Percentiles rank a stretch among this genome's conserved stretches.
These are phyloP conservation scores for Spatholobus suberectus DNA, from an alignment of 306 rosid species.

Conservation along the genomic window DNA sequence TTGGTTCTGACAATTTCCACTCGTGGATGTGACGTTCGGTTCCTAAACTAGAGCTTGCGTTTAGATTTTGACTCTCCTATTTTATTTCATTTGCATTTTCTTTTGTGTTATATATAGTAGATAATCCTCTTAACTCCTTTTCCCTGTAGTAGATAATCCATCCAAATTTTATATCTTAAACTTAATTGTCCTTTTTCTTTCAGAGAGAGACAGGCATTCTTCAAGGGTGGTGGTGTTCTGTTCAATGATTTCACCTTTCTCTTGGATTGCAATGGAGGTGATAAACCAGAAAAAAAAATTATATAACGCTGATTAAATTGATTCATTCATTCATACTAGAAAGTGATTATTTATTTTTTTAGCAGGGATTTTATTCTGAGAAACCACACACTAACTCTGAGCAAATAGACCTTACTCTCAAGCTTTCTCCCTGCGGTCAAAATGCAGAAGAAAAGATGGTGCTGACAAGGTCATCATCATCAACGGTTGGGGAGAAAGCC, in stretches of 20 bases:
- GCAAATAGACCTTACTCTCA: slow-evolving; percentile 39
- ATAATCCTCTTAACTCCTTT: not conserved
- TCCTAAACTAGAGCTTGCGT: not conserved
- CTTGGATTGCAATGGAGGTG: slow-evolving; percentile 48
- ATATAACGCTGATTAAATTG: not conserved
- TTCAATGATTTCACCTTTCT: slow-evolving; percentile 14
- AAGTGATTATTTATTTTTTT: not conserved
- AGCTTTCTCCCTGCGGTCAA: slow-evolving; percentile 42
- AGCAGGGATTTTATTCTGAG: slow-evolving; percentile 21
- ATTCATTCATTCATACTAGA: not conserved
- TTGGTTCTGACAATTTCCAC: not conserved
- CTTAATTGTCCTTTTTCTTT: not conserved
- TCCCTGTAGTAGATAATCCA: not conserved
- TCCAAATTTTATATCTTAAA: too few species aligned
- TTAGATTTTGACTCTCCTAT: not conserved
- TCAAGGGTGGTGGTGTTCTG: not conserved
- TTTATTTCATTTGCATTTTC: not conserved
- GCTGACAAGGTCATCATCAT: slow-evolving; percentile 29
- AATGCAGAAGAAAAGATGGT: slow-evolving; percentile 22
- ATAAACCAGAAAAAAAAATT: not conserved
- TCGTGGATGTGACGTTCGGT: not conserved
- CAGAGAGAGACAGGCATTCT: not conserved
- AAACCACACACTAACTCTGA: not conserved
- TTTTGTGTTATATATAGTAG: not conserved
- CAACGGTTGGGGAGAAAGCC: slow-evolving; percentile 8